Conservation (phyloP, 2,329 filamentous ascomycete genomes). For the Ramichloridium luteum region DNA sequence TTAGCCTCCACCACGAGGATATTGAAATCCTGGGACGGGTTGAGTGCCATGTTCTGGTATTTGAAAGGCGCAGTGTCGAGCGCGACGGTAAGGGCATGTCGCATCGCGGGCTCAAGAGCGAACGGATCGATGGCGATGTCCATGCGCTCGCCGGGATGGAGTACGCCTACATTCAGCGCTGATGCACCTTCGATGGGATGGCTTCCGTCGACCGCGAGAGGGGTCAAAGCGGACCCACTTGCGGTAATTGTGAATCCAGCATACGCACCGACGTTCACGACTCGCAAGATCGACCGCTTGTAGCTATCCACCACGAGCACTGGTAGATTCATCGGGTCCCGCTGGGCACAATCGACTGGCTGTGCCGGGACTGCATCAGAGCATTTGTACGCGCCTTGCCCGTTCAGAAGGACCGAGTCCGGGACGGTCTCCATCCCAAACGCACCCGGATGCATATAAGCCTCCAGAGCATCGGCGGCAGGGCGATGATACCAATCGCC, state of each 20-base stretch:
- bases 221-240: slow-evolving; percentile 19
- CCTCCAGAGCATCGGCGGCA: slow-evolving; percentile 30
- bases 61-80: slow-evolving; percentile 29
- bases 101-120: slow-evolving; percentile 7
- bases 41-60: slow-evolving; percentile 33
- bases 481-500: slow-evolving; percentile 40
- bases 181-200: slow-evolving; percentile 20
- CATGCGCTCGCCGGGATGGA: slow-evolving; percentile 35
- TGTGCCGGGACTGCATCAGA: slow-evolving; percentile 33
- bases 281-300: slow-evolving; percentile 26
- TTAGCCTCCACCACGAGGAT: slow-evolving; percentile 1
- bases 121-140: slow-evolving; percentile 21
- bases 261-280: slow-evolving; percentile 35
- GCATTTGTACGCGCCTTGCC: slow-evolving; percentile 34
- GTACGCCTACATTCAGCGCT: slow-evolving; percentile 27
- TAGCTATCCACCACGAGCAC: slow-evolving; percentile 10
- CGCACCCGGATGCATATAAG: slow-evolving; percentile 32
- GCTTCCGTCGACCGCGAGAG: slow-evolving; percentile 33
- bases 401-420: slow-evolving; percentile 38
- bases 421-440: slow-evolving; percentile 38
- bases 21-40: slow-evolving; percentile 27
- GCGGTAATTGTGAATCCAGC: slow-evolving; percentile 29
- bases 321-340: slow-evolving; percentile 6
- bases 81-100: slow-evolving; percentile 3
- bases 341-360: slow-evolving; percentile 32